Percentiles rank a stretch among this genome's conserved stretches.
phyloP scores from a whole-genome alignment of 2,329 filamentous ascomycete genomes.

The Cladosporium austrohemisphaericum region DNA sequence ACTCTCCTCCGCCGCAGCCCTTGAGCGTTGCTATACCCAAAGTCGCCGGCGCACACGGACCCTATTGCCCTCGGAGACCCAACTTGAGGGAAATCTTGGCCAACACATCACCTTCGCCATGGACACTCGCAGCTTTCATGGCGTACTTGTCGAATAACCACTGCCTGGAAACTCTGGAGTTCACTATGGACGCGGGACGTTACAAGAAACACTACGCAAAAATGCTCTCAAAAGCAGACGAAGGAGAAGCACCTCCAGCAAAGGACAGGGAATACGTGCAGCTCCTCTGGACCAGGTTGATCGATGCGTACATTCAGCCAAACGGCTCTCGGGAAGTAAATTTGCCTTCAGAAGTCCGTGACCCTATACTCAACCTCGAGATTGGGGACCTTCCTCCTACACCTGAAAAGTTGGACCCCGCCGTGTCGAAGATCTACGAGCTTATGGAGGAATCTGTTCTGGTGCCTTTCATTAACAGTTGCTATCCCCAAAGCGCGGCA shows the following conservation, averaged over 20 bases:
- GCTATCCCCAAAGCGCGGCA: slow-evolving; percentile 48
- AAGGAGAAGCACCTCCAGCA: slow-evolving; percentile 47
- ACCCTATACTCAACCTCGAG: slow-evolving; percentile 66
- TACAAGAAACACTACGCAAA: slow-evolving; percentile 68
- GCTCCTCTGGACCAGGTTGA: slow-evolving; percentile 79
- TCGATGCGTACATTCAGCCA: slow-evolving; percentile 85
- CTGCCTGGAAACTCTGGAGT: slow-evolving; percentile 92
- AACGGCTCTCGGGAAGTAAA: slow-evolving; percentile 87
- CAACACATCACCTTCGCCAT: slow-evolving; percentile 80
- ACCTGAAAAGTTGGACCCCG: slow-evolving; percentile 73
- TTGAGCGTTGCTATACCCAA: slow-evolving; percentile 49
- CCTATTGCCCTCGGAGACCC: slow-evolving; percentile 60
- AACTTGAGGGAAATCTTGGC: slow-evolving; percentile 83
- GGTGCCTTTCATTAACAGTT: slow-evolving; percentile 80
- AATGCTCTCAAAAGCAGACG: slow-evolving; percentile 49
- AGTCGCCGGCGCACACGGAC: slow-evolving; percentile 38
- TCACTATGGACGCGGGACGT: slow-evolving; percentile 87
- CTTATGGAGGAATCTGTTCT: slow-evolving; percentile 97
- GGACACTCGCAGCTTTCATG: slow-evolving; percentile 90
- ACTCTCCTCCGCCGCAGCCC: slow-evolving; percentile 41
- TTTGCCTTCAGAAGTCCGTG: slow-evolving; percentile 78
- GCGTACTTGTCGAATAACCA: slow-evolving; percentile 96
- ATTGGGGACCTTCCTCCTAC: slow-evolving; percentile 61
- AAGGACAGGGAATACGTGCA: slow-evolving; percentile 66
- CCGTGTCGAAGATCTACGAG: slow-evolving; percentile 85